A percentile compares a stretch with the other conserved stretches of the same genome.
These are phyloP conservation scores for Sporothrix sp. DNA, from an alignment of 2,329 filamentous ascomycete genomes.

Conservation along the genomic window DNA sequence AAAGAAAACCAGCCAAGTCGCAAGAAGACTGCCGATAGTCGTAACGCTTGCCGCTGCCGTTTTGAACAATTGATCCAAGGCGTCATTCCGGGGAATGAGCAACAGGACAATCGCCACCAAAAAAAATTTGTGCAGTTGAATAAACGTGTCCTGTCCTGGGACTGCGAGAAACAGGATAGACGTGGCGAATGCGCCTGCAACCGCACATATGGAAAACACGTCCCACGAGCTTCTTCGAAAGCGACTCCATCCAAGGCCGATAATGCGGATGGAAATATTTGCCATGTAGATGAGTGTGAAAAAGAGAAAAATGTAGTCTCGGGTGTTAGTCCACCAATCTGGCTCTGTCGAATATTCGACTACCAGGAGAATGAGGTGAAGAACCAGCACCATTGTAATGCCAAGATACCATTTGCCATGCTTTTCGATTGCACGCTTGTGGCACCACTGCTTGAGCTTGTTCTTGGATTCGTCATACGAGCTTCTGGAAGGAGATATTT, in stretches of 20 bases:
- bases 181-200: constrained; percentile 72
- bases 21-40: constrained; percentile 81
- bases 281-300: constrained; percentile 75
- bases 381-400: constrained; percentile 67
- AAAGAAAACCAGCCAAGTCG: constrained; percentile 96
- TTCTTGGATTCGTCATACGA: constrained; percentile 69
- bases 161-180: constrained; percentile 64
- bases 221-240: constrained; percentile 95
- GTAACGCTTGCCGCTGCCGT: constrained; percentile 90
- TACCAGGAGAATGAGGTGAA: constrained; percentile 76
- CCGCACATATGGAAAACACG: constrained; percentile 71
- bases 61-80: constrained; percentile 96
- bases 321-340: constrained; percentile 55
- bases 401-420: constrained; percentile 81
- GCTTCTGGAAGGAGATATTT: constrained; percentile 90
- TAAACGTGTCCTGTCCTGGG: constrained; percentile 51
- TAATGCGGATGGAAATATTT: constrained; percentile 74
- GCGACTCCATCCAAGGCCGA: constrained; percentile 83
- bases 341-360: constrained; percentile 77
- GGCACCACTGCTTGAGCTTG: constrained; percentile 86
- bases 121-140: constrained; percentile 86
- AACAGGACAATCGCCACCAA: constrained; percentile 82
- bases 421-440: constrained; percentile 88
- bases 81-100: constrained; percentile 91
- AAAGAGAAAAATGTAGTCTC: constrained; percentile 68